Conservation (phyloP, 495 filamentous ascomycete genomes). For the Aspergillus biplanus region DNA sequence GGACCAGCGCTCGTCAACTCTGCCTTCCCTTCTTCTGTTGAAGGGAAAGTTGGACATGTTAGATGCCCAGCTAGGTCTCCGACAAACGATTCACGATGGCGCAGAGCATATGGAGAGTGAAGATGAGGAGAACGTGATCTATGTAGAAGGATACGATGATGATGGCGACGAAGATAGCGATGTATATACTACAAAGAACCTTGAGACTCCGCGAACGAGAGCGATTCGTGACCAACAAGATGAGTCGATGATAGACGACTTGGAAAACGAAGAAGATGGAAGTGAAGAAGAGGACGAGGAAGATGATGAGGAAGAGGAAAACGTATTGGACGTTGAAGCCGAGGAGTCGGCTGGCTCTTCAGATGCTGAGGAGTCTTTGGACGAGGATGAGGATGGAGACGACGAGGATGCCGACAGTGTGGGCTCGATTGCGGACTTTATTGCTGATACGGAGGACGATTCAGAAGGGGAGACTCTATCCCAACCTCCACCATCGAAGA, state of each 20-base stretch:
- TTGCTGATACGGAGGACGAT: slow-evolving; percentile 46
- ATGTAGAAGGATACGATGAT: slow-evolving; percentile 76
- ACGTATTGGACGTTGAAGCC: slow-evolving; percentile 49
- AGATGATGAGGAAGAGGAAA: slow-evolving; percentile 45
- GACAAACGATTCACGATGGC: slow-evolving; percentile 60
- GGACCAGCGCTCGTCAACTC: slow-evolving; percentile 77
- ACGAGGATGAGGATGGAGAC: slow-evolving; percentile 48
- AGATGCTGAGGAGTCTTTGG: slow-evolving; percentile 50
- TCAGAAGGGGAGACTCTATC: slow-evolving; percentile 39
- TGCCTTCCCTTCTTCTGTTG: slow-evolving; percentile 81
- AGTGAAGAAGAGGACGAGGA: slow-evolving; percentile 42
- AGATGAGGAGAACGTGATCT: slow-evolving; percentile 78
- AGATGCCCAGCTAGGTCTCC: slow-evolving; percentile 79
- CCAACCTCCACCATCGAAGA: slow-evolving; percentile 43
- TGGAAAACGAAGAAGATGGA: slow-evolving; percentile 31
- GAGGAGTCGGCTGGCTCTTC: slow-evolving; percentile 52
- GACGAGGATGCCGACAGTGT: slow-evolving; percentile 49
- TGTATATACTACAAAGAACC: slow-evolving; percentile 33
- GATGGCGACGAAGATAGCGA: slow-evolving; percentile 51
- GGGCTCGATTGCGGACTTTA: slow-evolving; percentile 50
- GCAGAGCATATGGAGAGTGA: slow-evolving; percentile 61
- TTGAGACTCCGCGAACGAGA: slow-evolving; percentile 41
- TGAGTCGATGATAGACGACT: slow-evolving; percentile 50
- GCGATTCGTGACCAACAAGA: slow-evolving; percentile 47
- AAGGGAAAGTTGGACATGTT: slow-evolving; percentile 94